Evolutionary conservation across 2,329 filamentous ascomycete species (phyloP).

Genomic region (Emmonsiellopsis sp.): DNA sequence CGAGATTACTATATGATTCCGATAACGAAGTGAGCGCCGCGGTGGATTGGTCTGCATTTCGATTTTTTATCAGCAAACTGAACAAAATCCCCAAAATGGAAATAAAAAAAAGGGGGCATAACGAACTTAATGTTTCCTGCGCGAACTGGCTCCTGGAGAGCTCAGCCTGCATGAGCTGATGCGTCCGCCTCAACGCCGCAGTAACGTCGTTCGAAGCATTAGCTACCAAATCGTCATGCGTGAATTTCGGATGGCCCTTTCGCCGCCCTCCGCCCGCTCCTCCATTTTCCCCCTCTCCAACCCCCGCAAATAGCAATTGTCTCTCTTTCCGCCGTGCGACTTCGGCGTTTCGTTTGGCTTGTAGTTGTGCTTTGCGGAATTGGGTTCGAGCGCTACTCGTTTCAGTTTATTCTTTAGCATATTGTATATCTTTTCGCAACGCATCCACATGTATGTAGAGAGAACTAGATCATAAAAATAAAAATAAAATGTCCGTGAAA

Average conservation of each 20-base stretch:
- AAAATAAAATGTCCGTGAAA: neutral
- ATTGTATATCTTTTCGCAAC: constrained; percentile 10
- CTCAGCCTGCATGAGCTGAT: constrained; percentile 77
- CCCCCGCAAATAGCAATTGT: constrained; percentile 61
- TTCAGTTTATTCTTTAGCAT: constrained; percentile 27
- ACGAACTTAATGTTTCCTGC: constrained; percentile 62
- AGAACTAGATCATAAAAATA: neutral
- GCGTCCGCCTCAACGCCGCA: constrained; percentile 70
- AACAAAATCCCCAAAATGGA: neutral
- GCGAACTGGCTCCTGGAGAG: constrained; percentile 82
- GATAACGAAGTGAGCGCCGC: constrained; percentile 71
- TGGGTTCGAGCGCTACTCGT: constrained; percentile 49
- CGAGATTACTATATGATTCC: constrained; percentile 71
- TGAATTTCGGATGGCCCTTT: constrained; percentile 41
- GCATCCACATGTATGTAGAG: neutral
- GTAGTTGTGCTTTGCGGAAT: constrained; percentile 74
- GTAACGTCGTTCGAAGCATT: constrained; percentile 78
- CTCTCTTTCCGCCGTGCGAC: constrained; percentile 67
- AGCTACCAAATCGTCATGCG: constrained; percentile 63
- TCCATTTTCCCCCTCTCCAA: constrained; percentile 35
- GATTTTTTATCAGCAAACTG: constrained; percentile 6
- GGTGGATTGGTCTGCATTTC: constrained; percentile 57
- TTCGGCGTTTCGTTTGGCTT: constrained; percentile 66
- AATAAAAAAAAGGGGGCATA: neutral
- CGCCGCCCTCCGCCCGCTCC: constrained; percentile 18